Evolutionary conservation across 768 basidiomycete species (phyloP).

Genomic region (Calocybe gangraenosa): DNA sequence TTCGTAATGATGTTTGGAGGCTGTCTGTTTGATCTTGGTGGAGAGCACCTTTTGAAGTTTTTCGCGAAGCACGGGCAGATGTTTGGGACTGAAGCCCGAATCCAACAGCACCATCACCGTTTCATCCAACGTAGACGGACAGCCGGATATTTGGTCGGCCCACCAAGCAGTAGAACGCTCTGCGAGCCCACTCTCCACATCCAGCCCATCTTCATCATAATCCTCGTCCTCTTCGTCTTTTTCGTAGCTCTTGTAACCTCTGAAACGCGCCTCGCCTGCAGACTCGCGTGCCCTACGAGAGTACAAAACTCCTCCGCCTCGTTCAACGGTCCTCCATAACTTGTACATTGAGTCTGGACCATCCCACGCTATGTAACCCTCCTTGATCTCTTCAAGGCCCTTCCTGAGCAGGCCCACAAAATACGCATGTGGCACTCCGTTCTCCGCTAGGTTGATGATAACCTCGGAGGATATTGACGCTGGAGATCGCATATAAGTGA

Average conservation of each 20-base stretch:
- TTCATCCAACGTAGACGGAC: slow-evolving; percentile 61
- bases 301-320: slow-evolving; percentile 30
- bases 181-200: slow-evolving; percentile 19
- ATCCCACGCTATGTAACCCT: slow-evolving; percentile 42
- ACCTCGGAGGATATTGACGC: slow-evolving; percentile 50
- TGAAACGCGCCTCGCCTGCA: slow-evolving; percentile 37
- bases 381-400: slow-evolving; percentile 30
- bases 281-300: slow-evolving; percentile 28
- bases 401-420: slow-evolving; percentile 37
- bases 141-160: slow-evolving; percentile 60
- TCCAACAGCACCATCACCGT: slow-evolving; percentile 55
- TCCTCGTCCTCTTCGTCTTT: slow-evolving; percentile 31
- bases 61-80: slow-evolving; percentile 43
- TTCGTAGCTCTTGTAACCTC: slow-evolving; percentile 37
- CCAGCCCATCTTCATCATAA: slow-evolving; percentile 33
- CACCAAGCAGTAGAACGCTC: slow-evolving; percentile 63
- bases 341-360: slow-evolving; percentile 32
- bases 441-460: slow-evolving; percentile 62
- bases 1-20: slow-evolving; percentile 41
- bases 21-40: slow-evolving; percentile 35
- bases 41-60: slow-evolving; percentile 50
- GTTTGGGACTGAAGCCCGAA: slow-evolving; percentile 52
- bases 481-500: slow-evolving; percentile 42
- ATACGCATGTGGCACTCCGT: slow-evolving; percentile 43
- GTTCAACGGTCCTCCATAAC: slow-evolving; percentile 37